Evolutionary conservation across 2,329 filamentous ascomycete genomes (phyloP).

Genomic region (Monosporascus sp.): DNA sequence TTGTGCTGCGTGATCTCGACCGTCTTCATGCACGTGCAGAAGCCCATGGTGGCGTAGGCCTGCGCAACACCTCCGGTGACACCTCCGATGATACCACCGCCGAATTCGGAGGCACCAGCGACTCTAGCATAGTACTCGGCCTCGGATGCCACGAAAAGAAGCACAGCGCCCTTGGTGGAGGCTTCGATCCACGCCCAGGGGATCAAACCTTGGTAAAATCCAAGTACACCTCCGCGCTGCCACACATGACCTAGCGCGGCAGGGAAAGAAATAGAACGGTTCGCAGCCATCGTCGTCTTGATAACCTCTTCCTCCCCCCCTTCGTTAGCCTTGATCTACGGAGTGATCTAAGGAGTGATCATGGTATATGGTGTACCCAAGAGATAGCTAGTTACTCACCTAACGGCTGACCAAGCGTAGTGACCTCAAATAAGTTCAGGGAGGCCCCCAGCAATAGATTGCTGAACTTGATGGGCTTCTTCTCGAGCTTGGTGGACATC

Average conservation of each 20-base stretch:
- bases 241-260: conserved; percentile 82
- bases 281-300: conserved; percentile 99
- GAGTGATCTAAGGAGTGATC: no score
- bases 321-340: no score
- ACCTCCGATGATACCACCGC: conserved; percentile 83
- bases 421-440: conserved; percentile 91
- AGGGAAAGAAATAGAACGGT: conserved; percentile 82
- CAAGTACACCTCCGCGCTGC: conserved; percentile 86
- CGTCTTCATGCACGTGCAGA: conserved; percentile 99
- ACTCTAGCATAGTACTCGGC: conserved; percentile 90
- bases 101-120: conserved; percentile 80
- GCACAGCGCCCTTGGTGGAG: conserved; percentile 97
- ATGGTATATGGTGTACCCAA: no score
- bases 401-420: conserved; percentile 30
- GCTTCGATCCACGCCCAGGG: conserved; percentile 99
- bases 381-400: no score
- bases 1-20: conserved; percentile 99
- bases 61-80: conserved; percentile 94
- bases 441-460: conserved; percentile 92
- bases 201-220: conserved; percentile 99
- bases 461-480: conserved; percentile 99
- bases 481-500: conserved; percentile 67
- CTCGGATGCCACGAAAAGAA: conserved; percentile 98
- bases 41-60: conserved; percentile 99
- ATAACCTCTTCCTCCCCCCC: conserved; percentile 89